These are phyloP conservation scores for Dryadomyces quercus-mongolicae DNA, from an alignment of 2,329 filamentous ascomycete genomes.

Conservation along the genomic window DNA sequence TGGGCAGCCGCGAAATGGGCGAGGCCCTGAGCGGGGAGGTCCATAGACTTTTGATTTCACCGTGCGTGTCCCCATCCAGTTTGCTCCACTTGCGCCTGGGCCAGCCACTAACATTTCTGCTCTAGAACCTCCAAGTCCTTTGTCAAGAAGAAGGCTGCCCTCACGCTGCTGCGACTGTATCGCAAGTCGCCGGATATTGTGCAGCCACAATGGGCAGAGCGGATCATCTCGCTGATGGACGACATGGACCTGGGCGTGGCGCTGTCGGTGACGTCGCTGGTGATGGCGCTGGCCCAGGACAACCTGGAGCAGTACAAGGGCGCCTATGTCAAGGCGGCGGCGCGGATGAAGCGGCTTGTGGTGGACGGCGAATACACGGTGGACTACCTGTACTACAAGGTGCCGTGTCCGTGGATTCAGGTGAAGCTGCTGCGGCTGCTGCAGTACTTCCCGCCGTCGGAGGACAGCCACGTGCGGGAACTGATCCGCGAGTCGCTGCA, in stretches of 20 bases:
- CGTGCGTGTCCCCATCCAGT: constrained; percentile 46
- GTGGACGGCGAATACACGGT: constrained; percentile 80
- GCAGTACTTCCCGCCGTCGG: constrained; percentile 93
- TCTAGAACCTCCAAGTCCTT: constrained; percentile 81
- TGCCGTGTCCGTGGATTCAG: constrained; percentile 98
- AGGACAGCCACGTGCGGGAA: constrained; percentile 82
- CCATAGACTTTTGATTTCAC: constrained; percentile 85
- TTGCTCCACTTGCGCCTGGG: not conserved
- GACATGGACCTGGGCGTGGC: constrained; percentile 89
- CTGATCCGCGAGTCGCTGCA: constrained; percentile 87
- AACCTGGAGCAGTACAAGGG: constrained; percentile 90
- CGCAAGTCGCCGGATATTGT: constrained; percentile 90
- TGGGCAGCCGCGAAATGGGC: constrained; percentile 93
- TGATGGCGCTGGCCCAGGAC: constrained; percentile 91
- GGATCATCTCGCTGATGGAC: constrained; percentile 98
- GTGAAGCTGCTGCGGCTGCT: constrained; percentile 84
- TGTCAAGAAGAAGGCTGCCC: constrained; percentile 96
- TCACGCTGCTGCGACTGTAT: constrained; percentile 86
- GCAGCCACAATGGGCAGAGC: constrained; percentile 92
- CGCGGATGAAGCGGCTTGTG: constrained; percentile 76
- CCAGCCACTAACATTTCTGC: not conserved
- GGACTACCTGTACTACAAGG: constrained; percentile 98
- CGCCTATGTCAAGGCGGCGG: constrained; percentile 86
- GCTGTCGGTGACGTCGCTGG: constrained; percentile 85
- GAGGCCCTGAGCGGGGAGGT: constrained; percentile 88